phyloP scores from a whole-genome alignment of 1,284 basidiomycete species.

The Moesziomyces parantarcticus region DNA sequence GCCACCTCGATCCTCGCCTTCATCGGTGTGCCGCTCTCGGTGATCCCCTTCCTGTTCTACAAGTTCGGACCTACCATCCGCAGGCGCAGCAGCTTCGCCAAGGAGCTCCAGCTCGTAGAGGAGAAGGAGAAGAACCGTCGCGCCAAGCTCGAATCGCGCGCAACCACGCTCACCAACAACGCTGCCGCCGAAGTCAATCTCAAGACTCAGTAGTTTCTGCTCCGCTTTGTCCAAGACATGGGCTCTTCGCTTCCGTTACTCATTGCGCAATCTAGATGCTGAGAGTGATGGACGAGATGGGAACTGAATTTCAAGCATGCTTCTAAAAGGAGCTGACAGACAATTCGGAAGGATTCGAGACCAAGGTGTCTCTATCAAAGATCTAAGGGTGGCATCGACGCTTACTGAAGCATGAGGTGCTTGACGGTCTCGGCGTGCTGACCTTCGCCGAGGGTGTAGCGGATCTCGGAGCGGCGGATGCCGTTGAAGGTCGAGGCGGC shows the following conservation, averaged over 20 bases:
- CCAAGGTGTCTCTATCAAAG: background rate
- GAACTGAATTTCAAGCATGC: too few species aligned
- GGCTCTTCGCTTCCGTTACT: background rate
- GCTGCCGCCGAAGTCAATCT: background rate
- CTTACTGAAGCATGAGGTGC: constrained; percentile 33
- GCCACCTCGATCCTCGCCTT: constrained; percentile 53
- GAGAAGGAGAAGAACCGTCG: constrained; percentile 27
- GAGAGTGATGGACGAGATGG: too few species aligned
- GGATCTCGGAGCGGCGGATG: constrained; percentile 66
- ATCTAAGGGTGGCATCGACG: background rate
- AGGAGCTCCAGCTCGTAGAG: constrained; percentile 47
- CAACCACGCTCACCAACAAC: constrained; percentile 11
- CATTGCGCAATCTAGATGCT: too few species aligned
- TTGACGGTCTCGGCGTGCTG: constrained; percentile 32
- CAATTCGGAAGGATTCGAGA: too few species aligned
- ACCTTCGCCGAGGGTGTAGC: constrained; percentile 69
- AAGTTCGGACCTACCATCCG: constrained; percentile 52
- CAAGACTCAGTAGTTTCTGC: background rate
- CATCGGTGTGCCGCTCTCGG: constrained; percentile 48
- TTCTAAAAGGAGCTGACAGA: too few species aligned
- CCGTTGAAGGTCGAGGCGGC: constrained; percentile 91
- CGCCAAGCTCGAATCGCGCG: constrained; percentile 26
- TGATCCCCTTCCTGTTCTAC: constrained; percentile 53
- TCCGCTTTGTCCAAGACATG: background rate
- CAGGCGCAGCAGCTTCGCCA: constrained; percentile 46